Base-by-base conservation (phyloP, 176 grass and related monocot species). In the Rhipidocladum racemiflorum region DNA sequence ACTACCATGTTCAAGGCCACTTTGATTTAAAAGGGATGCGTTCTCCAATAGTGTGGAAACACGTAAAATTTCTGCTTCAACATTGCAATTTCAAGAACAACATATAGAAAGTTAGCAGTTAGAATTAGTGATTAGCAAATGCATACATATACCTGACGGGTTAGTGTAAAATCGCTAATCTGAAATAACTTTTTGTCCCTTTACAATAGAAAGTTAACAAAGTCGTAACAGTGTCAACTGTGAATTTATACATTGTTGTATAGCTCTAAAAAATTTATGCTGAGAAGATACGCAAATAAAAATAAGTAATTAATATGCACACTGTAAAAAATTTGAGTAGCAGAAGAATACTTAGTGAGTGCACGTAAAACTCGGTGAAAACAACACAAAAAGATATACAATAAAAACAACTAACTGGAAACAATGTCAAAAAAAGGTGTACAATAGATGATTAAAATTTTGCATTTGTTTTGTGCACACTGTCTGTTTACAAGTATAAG, bases 51-150 rank as follows among this genome's bases (percentile, higher is more conserved):
- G 85, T 80, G 92, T 86, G 76, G 94, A 94, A 87, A 92, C 94
- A 87, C 94, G 92, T 85, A 97, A 93, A 90, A 97, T 97, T 94
- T 97, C 94, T 97, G 94, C 81, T 97, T 89, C 91, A 97, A 93
- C 87, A 94, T 90, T 93, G 79, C 91, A 92, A 97, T 97, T 94
- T 81, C 90, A 94, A 92, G 87, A 75, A 94, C 80, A 97, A 92
- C 82, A 94, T 90, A 77, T 92, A 84, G 57, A 75, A 82, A 83
- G 90, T 94, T 90, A 97, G 90, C 92, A 88, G 92, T 97, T 94
- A 94, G 85, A 77, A 94, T 91, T 89, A 92, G 89, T 89, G 59
- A 89, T 87, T 75, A 81, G 77, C 51, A 91, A 89, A 90, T 89
- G 59, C 74, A 87, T 81, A 71, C 40, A 91, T 53, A 79, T 77